Evolutionary conservation across 768 basidiomycete genomes (phyloP).

Genomic region (Tricholoma furcatifolium): DNA sequence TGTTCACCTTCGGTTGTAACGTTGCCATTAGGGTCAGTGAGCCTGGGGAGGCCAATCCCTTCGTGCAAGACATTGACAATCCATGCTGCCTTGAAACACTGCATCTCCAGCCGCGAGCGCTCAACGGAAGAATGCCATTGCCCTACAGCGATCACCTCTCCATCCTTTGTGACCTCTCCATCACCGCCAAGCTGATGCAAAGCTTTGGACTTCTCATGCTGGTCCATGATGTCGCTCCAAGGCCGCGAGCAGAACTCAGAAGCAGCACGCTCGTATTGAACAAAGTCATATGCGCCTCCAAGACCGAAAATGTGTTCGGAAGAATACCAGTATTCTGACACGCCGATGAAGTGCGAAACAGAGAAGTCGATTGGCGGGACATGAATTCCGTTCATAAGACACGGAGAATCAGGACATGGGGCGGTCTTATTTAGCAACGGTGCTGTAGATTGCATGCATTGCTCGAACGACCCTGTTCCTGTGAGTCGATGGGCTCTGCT

Average conservation of each 20-base stretch:
- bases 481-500: slow-evolving; percentile 58
- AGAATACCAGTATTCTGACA: slow-evolving; percentile 99
- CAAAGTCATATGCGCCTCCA: slow-evolving; percentile 94
- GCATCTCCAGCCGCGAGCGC: slow-evolving; percentile 86
- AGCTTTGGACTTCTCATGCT: slow-evolving; percentile 58
- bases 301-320: slow-evolving; percentile 95
- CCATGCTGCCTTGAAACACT: slow-evolving; percentile 99
- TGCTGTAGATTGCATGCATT: slow-evolving; percentile 71
- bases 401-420: slow-evolving; percentile 82
- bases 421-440: slow-evolving; percentile 81
- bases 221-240: slow-evolving; percentile 73
- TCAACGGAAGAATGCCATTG: slow-evolving; percentile 78
- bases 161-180: slow-evolving; percentile 61
- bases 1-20: slow-evolving; percentile 64
- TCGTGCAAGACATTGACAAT: slow-evolving; percentile 94
- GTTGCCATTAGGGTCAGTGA: slow-evolving; percentile 85
- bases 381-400: slow-evolving; percentile 92
- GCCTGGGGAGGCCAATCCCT: slow-evolving; percentile 91
- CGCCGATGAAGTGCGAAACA: slow-evolving; percentile 91
- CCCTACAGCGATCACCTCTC: slow-evolving; percentile 60
- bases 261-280: slow-evolving; percentile 94
- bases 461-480: slow-evolving; percentile 90
- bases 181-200: slow-evolving; percentile 55
- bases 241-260: slow-evolving; percentile 76
- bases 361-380: slow-evolving; percentile 94